Evolutionary conservation across 176 grass and related monocot genomes (phyloP).

Genomic region (Urochloa ruziziensis): DNA sequence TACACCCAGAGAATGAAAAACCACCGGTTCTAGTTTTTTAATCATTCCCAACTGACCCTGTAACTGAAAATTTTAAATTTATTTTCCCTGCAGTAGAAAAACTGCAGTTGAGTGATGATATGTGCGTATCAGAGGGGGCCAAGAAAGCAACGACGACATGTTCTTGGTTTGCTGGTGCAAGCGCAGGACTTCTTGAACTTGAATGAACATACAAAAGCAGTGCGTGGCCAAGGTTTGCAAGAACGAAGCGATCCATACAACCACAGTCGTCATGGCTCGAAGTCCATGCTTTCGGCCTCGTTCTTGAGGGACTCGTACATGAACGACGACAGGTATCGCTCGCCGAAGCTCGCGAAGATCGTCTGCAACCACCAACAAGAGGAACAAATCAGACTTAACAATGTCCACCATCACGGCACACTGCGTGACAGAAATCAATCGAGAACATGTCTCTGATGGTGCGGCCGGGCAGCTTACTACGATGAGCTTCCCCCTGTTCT

Average conservation of each 20-base stretch:
- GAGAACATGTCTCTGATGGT: background rate
- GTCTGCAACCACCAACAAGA: background rate
- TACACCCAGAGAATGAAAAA: too few species aligned
- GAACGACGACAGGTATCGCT: conserved; percentile 43
- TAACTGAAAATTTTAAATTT: background rate
- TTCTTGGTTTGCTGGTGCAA: background rate
- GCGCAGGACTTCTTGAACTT: background rate
- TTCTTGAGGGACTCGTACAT: conserved; percentile 38
- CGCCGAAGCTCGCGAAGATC: conserved; percentile 44
- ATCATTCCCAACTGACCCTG: background rate
- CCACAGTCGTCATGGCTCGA: conserved; percentile 1
- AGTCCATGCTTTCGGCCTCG: conserved; percentile 37
- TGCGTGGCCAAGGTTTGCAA: background rate
- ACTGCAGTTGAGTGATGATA: too few species aligned
- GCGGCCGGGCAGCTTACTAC: conserved; percentile 55
- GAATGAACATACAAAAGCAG: background rate
- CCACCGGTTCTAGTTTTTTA: too few species aligned
- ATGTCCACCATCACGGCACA: background rate
- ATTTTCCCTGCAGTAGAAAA: background rate
- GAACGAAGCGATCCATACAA: too few species aligned
- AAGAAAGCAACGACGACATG: background rate
- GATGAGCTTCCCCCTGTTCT: conserved; percentile 68
- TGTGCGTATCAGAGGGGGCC: background rate
- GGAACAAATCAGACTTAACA: background rate
- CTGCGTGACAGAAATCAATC: background rate